Conservation (phyloP, 306 rosid species). For the Clitoria ternatea region DNA sequence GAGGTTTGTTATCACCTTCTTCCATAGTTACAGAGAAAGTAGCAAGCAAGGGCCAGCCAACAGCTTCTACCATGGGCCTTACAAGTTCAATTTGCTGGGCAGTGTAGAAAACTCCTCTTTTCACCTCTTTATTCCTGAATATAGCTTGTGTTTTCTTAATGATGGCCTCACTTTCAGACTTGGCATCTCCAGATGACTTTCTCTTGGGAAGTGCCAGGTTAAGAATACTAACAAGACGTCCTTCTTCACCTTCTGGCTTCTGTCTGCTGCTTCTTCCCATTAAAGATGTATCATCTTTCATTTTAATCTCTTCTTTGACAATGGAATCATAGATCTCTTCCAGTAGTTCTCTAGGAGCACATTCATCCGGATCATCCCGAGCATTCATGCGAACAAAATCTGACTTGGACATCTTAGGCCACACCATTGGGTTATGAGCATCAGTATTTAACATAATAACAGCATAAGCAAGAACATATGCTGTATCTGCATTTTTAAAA, state of each 20-base stretch:
- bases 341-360: constrained; percentile 85
- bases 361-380: constrained; percentile 76
- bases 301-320: constrained; percentile 84
- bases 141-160: constrained; percentile 90
- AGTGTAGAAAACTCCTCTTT: constrained; percentile 88
- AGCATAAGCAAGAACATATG: constrained; percentile 97
- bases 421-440: constrained; percentile 99
- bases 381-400: constrained; percentile 94
- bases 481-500: constrained; percentile 95
- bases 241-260: constrained; percentile 82
- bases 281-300: constrained; percentile 72
- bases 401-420: constrained; percentile 98
- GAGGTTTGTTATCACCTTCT: constrained; percentile 93
- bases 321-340: constrained; percentile 94
- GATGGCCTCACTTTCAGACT: constrained; percentile 89
- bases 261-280: constrained; percentile 64
- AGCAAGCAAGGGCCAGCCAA: constrained; percentile 99
- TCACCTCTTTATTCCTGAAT: constrained; percentile 75
- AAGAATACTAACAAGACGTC: constrained; percentile 87
- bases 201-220: constrained; percentile 93
- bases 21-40: constrained; percentile 99
- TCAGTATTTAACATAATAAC: constrained; percentile 96
- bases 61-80: constrained; percentile 99
- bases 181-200: constrained; percentile 59
- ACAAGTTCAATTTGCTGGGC: constrained; percentile 96